Evolutionary conservation across 768 basidiomycete genomes (phyloP).

Genomic region (Flagelloscypha sp.): DNA sequence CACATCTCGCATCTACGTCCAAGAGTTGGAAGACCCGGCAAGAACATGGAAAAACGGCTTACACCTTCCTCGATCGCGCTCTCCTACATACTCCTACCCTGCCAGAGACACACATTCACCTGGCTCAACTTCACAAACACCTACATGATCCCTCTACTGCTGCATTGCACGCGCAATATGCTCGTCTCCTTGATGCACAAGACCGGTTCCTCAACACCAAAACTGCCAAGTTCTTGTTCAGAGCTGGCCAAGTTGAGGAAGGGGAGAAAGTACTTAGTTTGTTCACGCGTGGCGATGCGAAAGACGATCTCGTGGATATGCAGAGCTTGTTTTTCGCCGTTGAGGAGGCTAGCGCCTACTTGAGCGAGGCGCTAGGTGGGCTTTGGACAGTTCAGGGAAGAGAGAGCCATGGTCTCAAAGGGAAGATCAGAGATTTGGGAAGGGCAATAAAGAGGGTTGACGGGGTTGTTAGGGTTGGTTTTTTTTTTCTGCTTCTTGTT

Average conservation of each 20-base stretch:
- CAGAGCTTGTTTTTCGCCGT: constrained; percentile 83
- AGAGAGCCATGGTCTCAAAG: no score
- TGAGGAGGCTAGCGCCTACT: constrained; percentile 75
- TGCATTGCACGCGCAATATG: constrained; percentile 68
- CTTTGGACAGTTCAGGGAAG: no score
- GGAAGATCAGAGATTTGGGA: no score
- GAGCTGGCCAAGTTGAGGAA: constrained; percentile 73
- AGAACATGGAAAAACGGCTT: constrained; percentile 37
- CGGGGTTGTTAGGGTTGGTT: constrained; percentile 59
- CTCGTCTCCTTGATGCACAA: constrained; percentile 81
- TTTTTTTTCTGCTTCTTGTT: neutral
- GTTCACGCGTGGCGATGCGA: no score
- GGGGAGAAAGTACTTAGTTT: constrained; percentile 68
- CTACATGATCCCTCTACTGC: constrained; percentile 75
- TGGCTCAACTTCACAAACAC: constrained; percentile 79
- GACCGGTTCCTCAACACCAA: constrained; percentile 95
- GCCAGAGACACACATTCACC: constrained; percentile 79
- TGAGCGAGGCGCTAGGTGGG: no score
- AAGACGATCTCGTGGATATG: constrained; percentile 87
- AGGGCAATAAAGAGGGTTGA: constrained; percentile 84
- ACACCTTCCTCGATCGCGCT: constrained; percentile 57
- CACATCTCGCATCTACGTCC: constrained; percentile 44
- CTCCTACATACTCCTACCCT: constrained; percentile 85
- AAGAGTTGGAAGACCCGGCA: no score
- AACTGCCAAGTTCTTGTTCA: constrained; percentile 79